Percentiles rank a stretch among this genome's conserved stretches.
Evolutionary conservation across 2,329 filamentous ascomycete genomes (phyloP).

Genomic region (Ophiocordyceps camponoti-floridani): DNA sequence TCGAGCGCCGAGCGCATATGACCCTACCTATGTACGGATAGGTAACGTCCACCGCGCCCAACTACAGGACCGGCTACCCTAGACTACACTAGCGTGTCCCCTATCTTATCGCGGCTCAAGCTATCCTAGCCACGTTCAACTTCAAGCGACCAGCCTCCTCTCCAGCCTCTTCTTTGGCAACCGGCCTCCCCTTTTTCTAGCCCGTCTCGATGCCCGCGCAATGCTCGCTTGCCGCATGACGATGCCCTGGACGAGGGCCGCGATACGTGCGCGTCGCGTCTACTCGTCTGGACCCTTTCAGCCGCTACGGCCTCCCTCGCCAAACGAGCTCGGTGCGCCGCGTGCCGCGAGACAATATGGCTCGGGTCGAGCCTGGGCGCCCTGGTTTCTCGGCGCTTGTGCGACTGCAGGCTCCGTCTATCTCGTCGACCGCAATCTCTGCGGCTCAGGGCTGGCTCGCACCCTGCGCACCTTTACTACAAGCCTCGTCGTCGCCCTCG

Average conservation of each 20-base stretch:
- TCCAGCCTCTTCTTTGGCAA: no score
- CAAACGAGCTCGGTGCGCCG: conserved; percentile 59
- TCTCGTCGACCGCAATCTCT: conserved; percentile 52
- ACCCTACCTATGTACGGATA: no score
- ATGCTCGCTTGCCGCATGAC: conserved; percentile 13
- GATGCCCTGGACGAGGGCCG: conserved; percentile 5
- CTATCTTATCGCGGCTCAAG: neutral
- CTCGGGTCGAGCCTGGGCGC: conserved; percentile 56
- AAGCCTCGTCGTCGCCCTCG: conserved; percentile 64
- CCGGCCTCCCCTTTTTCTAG: neutral
- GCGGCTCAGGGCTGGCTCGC: conserved; percentile 62
- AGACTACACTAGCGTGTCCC: neutral
- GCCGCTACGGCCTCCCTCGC: conserved; percentile 58
- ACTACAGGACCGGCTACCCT: neutral
- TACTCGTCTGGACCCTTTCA: conserved; percentile 27
- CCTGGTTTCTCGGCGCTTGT: conserved; percentile 48
- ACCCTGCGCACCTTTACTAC: conserved; percentile 66
- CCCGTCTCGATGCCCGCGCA: conserved; percentile 5
- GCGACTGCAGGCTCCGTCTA: conserved; percentile 44
- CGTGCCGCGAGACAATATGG: conserved; percentile 52
- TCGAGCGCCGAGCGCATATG: no score
- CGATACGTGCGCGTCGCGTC: neutral
- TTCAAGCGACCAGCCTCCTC: neutral
- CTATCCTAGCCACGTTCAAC: neutral
- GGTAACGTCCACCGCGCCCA: no score